Base-by-base conservation (phyloP, 148 eudicot genomes). In the Cornus suecica region DNA sequence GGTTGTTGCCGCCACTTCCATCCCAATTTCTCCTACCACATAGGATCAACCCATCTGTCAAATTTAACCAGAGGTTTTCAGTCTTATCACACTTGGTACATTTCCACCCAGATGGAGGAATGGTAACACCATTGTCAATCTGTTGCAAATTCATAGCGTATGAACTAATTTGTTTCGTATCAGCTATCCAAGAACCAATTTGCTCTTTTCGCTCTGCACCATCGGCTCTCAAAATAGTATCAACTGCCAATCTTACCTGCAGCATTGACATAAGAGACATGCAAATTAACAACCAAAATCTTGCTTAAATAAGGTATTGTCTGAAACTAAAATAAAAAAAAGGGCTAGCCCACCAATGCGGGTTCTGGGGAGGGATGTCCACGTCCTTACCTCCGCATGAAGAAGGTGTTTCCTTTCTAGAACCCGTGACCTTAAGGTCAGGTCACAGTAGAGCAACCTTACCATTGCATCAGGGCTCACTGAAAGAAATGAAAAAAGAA, bases 11-110 rank as follows among this genome's bases (percentile, higher is more conserved):
- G 69, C 99, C 99, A 81, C 74, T 91, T 74, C 97, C 99, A 84
- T 94, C 99, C 96, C 96, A 94, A 82, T 88, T 92, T 81, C 73
- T 91, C 82, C 99, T 90, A 78, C 99, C 99, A 81, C 99, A 94
- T 13, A 92, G 91, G 76, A 94, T 92, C 84, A 83, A 86, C 73
- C 99, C 99, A 84, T 92, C 97, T 13, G 94, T 92, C 79, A 94
- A 82, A 77, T 94, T 94, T 77, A 94, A 75, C 99, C 99, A 94
- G 42, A 92, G 97, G 75, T 94, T 92, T 31, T 94, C 99, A 52
- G 94, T 89, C 86, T 94, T 92, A 74, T 94, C 92, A 79, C 99
- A 94, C 72, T 89, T 92, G 23, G 91, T 80, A 85, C 99, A 94
- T 78, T 89, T 94, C 99, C 97, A 94, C 3, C 99, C 97, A 28